Evolutionary conservation across 345 rosid genomes (phyloP).

Genomic region (Populus davidiana): DNA sequence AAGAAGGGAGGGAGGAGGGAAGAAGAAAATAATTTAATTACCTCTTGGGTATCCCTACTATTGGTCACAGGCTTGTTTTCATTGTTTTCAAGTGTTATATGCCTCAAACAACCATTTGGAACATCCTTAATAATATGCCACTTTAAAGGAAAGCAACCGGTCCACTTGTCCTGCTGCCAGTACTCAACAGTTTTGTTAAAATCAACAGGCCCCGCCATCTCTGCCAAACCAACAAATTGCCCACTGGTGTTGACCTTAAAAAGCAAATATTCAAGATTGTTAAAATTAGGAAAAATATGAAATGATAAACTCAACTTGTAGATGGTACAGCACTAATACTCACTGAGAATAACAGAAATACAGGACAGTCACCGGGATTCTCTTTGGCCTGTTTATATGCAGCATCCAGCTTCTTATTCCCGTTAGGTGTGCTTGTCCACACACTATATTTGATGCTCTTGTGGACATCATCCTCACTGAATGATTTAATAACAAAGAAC

Average conservation of each 20-base stretch:
- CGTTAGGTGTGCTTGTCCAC: conserved; percentile 77
- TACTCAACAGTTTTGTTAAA: conserved; percentile 61
- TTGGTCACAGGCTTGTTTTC: conserved; percentile 83
- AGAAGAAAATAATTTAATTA: conserved; percentile 15
- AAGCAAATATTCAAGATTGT: background rate
- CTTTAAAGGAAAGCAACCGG: conserved; percentile 72
- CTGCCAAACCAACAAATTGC: conserved; percentile 78
- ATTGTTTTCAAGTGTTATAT: conserved; percentile 58
- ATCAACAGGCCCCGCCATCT: conserved; percentile 74
- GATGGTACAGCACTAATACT: conserved; percentile 25
- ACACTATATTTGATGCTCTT: conserved; percentile 70
- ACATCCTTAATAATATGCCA: conserved; percentile 83
- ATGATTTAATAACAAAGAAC: conserved; percentile 70
- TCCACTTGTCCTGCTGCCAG: conserved; percentile 89
- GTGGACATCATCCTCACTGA: conserved; percentile 86
- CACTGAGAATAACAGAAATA: conserved; percentile 73
- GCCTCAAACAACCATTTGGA: conserved; percentile 65
- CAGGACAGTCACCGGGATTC: conserved; percentile 49
- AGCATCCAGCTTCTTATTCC: conserved; percentile 72
- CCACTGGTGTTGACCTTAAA: conserved; percentile 84
- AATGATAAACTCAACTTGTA: background rate
- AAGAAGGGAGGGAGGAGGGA: background rate
- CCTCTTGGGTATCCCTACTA: conserved; percentile 89
- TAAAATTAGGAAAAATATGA: background rate
- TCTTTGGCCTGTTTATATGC: conserved; percentile 56